Conservation (phyloP, 2,329 filamentous ascomycete species). For the Epichloe brachyelytri region DNA sequence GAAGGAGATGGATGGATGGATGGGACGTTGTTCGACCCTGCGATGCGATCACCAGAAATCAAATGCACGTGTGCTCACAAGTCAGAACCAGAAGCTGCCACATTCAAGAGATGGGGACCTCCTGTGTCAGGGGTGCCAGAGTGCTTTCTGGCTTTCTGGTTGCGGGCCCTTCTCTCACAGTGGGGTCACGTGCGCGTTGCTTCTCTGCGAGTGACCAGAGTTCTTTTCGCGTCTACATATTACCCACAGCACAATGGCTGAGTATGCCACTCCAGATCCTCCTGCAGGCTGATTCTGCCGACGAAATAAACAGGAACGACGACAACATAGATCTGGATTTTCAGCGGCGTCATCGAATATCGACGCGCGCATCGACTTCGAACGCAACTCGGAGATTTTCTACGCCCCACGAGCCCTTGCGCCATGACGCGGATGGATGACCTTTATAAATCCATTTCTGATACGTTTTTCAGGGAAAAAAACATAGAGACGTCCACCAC, state of each 20-base stretch:
- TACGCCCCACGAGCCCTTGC: not conserved
- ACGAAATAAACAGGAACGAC: not conserved
- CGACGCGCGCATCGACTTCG: not conserved
- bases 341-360: not conserved
- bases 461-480: not conserved
- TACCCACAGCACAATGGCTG: no score
- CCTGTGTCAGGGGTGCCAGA: no score
- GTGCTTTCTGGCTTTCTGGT: no score
- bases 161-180: not conserved
- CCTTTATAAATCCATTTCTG: not conserved
- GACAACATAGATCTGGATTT: not conserved
- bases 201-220: not conserved
- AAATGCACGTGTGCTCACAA: no score
- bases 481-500: not conserved
- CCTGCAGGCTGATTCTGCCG: no score
- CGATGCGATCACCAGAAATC: no score
- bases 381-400: not conserved
- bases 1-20: not conserved
- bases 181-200: conserved; percentile 12
- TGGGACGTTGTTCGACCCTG: not conserved
- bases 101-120: no score
- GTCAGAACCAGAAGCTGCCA: no score
- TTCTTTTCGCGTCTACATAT: no score
- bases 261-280: no score
- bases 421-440: not conserved